Conservation (phyloP, 441 rosid species). For the Flueggea neowawraea region DNA sequence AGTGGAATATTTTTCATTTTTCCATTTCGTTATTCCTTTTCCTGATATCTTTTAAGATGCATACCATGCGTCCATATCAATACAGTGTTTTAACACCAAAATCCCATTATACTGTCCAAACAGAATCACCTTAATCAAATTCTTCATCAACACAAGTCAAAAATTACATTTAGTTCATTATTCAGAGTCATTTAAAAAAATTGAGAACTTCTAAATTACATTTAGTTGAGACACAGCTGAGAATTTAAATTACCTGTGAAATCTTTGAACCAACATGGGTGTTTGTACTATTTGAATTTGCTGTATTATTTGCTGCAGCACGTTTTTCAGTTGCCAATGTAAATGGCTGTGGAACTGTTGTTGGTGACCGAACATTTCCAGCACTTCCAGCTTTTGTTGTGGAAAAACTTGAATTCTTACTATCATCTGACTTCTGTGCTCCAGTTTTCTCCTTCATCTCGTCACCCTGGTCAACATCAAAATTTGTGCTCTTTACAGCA, state of each 20-base stretch:
- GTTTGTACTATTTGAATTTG: constrained; percentile 27
- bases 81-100: too few relatives aligned
- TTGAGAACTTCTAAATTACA: too few relatives aligned
- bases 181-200: not conserved
- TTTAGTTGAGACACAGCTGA: not conserved
- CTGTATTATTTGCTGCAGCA: constrained; percentile 28
- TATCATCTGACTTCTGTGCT: constrained; percentile 29
- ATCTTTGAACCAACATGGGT: constrained; percentile 43
- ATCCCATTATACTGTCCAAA: too few relatives aligned
- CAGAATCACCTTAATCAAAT: too few relatives aligned
- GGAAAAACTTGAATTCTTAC: constrained; percentile 21
- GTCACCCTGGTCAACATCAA: constrained; percentile 23
- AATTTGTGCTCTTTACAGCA: constrained; percentile 47
- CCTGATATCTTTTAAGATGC: too few relatives aligned
- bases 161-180: not conserved
- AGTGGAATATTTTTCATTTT: too few relatives aligned
- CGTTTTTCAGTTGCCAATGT: constrained; percentile 50
- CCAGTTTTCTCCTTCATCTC: constrained; percentile 28
- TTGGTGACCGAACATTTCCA: constrained; percentile 15
- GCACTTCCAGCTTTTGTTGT: constrained; percentile 23
- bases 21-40: too few relatives aligned
- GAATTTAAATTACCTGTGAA: constrained; percentile 49
- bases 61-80: too few relatives aligned
- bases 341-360: constrained; percentile 35
- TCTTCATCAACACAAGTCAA: too few relatives aligned